Evolutionary conservation across 2,329 filamentous ascomycete species (phyloP), one percentile per base, ranked within the genome.

Genomic region (Scedosporium aurantiacum): DNA sequence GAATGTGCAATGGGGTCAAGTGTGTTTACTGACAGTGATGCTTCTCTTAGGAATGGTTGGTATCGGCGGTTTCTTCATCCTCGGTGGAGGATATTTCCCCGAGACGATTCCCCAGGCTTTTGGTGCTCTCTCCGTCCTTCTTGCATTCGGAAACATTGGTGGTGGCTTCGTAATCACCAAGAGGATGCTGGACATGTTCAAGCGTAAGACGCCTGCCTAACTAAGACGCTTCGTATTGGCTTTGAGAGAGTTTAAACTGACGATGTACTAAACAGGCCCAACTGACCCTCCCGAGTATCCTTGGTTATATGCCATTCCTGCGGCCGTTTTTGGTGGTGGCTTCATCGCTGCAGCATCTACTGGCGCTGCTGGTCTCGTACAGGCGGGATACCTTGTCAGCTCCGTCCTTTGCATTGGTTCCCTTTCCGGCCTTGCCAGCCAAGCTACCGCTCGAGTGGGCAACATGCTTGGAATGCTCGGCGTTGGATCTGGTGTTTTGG

Each of bases 161-260:
- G 91, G 91, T 62, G 91, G 91, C 0, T 96, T 96, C 64, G 88
- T 95, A 52, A 90, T 96, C 63, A 95, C 91, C 2, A 95, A 95
- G 75, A 82, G 91, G 64, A 96, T 96, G 91, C 78, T 96, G 52
- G 91, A 96, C 71, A 93, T 93, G 89, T 93, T 93, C 71, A 89
- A 88, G 70, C 82, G 89, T 79, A 69, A 67, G 81, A 71, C 10
- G 10, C 10, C n/a, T n/a, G 10, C 28, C 28, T 32, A 14, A 37
- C 8, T 37, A 12, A 10, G 32, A 12, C 12, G 10, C 8, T 3
- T 37, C 8, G 10, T 37, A 37, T 37, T 37, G 8, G 10, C 10
- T n/a, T n/a, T 40, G 18, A 23, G 23, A 23, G 4, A 3, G 12
- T 54, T 54, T 3, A 27, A 18, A 12, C 45, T 56, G 50, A 61